Evolutionary conservation across 495 filamentous ascomycete species (phyloP).

Genomic region (Penicillium verhagenii): DNA sequence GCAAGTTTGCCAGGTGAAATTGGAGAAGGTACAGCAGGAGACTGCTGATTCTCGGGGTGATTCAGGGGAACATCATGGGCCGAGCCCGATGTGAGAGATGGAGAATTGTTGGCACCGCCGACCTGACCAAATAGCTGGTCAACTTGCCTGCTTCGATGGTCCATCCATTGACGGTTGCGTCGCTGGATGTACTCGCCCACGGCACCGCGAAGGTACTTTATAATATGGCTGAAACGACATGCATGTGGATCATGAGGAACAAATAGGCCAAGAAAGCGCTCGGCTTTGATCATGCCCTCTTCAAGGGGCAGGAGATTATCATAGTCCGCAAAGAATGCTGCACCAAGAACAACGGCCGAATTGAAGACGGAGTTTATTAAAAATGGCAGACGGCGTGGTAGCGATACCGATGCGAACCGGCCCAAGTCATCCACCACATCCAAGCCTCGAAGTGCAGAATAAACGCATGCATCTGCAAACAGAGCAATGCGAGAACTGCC

Average conservation of each 20-base stretch:
- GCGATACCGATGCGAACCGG: conserved; percentile 55
- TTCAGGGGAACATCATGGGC: conserved; percentile 12
- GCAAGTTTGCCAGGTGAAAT: conserved; percentile 27
- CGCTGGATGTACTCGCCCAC: conserved; percentile 45
- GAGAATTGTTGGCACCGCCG: conserved; percentile 18
- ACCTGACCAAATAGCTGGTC: conserved; percentile 44
- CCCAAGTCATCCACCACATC: conserved; percentile 58
- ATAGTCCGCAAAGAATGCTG: conserved; percentile 67
- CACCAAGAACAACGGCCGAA: conserved; percentile 64
- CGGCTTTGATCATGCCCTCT: conserved; percentile 55
- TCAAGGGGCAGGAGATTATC: conserved; percentile 56
- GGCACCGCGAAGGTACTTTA: conserved; percentile 59
- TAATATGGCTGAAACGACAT: conserved; percentile 60
- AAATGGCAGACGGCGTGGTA: conserved; percentile 68
- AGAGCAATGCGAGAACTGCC: conserved; percentile 52
- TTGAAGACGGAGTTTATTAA: conserved; percentile 74
- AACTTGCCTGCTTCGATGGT: conserved; percentile 36
- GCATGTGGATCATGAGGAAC: conserved; percentile 64
- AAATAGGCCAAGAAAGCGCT: conserved; percentile 61
- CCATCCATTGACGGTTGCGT: conserved; percentile 39
- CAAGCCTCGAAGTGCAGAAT: conserved; percentile 66
- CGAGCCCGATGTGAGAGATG: conserved; percentile 13
- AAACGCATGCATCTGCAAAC: conserved; percentile 69
- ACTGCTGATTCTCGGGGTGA: conserved; percentile 16
- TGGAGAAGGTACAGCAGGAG: conserved; percentile 21